Evolutionary conservation across 352 stramenopile species (phyloP).

Genomic region (Globisporangium mamillatum): DNA sequence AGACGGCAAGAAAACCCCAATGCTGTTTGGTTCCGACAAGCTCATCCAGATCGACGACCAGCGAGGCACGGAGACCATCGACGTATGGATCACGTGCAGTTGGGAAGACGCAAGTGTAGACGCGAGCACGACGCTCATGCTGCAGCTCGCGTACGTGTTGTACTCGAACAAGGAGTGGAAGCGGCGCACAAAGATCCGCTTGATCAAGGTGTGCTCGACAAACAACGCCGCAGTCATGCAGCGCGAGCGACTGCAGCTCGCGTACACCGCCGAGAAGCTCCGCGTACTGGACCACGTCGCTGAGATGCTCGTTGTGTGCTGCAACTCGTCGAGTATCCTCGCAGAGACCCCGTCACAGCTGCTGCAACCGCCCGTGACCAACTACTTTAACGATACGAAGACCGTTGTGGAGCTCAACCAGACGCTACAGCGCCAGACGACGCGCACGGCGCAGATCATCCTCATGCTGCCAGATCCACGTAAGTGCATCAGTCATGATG

Average conservation of each 20-base stretch:
- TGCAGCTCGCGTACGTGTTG: conserved; percentile 43
- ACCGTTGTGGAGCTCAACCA: conserved; percentile 41
- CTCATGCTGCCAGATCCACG: conserved; percentile 41
- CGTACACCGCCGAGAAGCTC: conserved; percentile 22
- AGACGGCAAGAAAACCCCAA: conserved; percentile 7
- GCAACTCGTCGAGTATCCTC: conserved; percentile 34
- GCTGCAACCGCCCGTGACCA: conserved; percentile 1
- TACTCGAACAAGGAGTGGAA: conserved; percentile 37
- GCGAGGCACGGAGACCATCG: conserved; percentile 35
- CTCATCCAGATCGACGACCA: conserved; percentile 14
- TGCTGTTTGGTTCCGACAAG: not conserved
- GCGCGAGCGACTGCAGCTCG: conserved; percentile 27
- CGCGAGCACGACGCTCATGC: conserved; percentile 38
- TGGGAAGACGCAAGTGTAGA: conserved; percentile 30
- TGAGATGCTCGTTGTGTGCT: conserved; percentile 45
- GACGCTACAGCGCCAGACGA: conserved; percentile 43
- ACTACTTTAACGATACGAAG: conserved; percentile 26
- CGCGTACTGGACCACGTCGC: conserved; percentile 36
- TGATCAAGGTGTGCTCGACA: conserved; percentile 26
- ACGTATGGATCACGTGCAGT: conserved; percentile 52
- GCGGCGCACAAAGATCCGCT: conserved; percentile 23
- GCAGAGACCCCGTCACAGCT: conserved; percentile 19
- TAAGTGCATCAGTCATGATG: not conserved
- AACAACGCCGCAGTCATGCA: conserved; percentile 22
- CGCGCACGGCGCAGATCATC: conserved; percentile 36